Evolutionary conservation across 2,329 filamentous ascomycete species (phyloP).

Genomic region (Sporothrix phasma): DNA sequence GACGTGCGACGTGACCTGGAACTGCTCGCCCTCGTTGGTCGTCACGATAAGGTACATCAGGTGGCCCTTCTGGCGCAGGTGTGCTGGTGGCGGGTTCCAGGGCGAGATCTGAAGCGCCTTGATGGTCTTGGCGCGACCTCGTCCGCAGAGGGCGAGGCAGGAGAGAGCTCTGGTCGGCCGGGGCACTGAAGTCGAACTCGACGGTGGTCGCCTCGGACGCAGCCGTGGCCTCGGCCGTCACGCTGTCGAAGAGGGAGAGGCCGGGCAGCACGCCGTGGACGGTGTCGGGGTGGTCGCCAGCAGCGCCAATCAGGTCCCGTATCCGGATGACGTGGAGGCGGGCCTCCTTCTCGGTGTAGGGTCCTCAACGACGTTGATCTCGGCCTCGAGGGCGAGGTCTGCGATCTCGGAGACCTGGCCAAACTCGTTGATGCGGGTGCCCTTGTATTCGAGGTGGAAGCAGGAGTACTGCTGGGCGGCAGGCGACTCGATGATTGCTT

Average conservation of each 20-base stretch:
- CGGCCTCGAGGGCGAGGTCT: slow-evolving; percentile 64
- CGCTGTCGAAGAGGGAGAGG: slow-evolving; percentile 73
- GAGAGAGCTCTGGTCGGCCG: slow-evolving; percentile 58
- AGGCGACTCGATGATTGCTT: slow-evolving; percentile 89
- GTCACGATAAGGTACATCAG: slow-evolving; percentile 81
- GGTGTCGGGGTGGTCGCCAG: slow-evolving; percentile 77
- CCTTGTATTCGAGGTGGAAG: slow-evolving; percentile 91
- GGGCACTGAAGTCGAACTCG: slow-evolving; percentile 67
- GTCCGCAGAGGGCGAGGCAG: slow-evolving; percentile 54
- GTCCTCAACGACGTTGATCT: slow-evolving; percentile 81
- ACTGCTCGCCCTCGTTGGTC: slow-evolving; percentile 89
- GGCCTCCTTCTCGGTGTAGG: slow-evolving; percentile 97
- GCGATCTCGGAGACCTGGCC: slow-evolving; percentile 83
- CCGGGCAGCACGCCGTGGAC: slow-evolving; percentile 80
- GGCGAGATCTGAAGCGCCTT: slow-evolving; percentile 81
- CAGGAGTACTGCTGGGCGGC: slow-evolving; percentile 94
- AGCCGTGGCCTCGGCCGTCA: slow-evolving; percentile 40
- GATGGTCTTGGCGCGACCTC: slow-evolving; percentile 67
- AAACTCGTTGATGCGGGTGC: slow-evolving; percentile 88
- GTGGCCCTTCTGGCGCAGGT: slow-evolving; percentile 84
- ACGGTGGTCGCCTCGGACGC: slow-evolving; percentile 31
- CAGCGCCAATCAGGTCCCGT: slow-evolving; percentile 84
- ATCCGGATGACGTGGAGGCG: slow-evolving; percentile 88
- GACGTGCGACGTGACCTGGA: slow-evolving; percentile 85
- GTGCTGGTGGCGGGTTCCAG: slow-evolving; percentile 93